phyloP scores from a whole-genome alignment of 441 rosid genomes.

The Eruca vesicaria region DNA sequence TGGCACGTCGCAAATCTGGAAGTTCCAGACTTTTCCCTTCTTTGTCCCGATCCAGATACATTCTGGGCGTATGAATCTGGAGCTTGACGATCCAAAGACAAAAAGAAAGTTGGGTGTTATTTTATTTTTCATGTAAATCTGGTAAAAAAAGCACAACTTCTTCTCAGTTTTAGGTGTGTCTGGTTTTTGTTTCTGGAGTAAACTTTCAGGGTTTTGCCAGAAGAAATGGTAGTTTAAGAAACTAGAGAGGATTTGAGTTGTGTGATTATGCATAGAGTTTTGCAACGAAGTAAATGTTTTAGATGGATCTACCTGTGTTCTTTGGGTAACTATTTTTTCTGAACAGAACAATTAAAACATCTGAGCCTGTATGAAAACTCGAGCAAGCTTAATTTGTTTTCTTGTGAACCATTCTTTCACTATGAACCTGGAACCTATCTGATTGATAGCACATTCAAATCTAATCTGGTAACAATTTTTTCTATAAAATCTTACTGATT shows the following conservation, averaged over 20 bases:
- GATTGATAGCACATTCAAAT: not conserved
- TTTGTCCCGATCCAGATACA: slow-evolving; percentile 82
- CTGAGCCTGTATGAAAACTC: no score
- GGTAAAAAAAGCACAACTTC: slow-evolving; percentile 1
- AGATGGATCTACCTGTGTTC: not conserved
- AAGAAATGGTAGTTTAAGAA: slow-evolving; percentile 18
- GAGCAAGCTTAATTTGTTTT: no score
- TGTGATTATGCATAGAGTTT: slow-evolving; percentile 13
- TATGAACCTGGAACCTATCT: not conserved
- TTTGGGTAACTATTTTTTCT: not conserved
- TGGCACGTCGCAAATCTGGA: slow-evolving; percentile 96
- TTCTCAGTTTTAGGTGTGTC: slow-evolving; percentile 15
- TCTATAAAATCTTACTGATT: not conserved
- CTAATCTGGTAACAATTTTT: not conserved
- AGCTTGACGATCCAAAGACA: slow-evolving; percentile 40
- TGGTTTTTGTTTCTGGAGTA: slow-evolving; percentile 5
- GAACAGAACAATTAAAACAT: not conserved
- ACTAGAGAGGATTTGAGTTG: slow-evolving; percentile 3
- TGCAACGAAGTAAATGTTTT: slow-evolving; percentile 1
- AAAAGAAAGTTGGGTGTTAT: not conserved
- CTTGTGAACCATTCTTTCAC: no score
- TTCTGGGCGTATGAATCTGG: slow-evolving; percentile 89
- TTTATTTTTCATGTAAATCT: slow-evolving; percentile 25
- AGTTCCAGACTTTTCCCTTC: slow-evolving; percentile 75
- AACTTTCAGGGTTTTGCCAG: slow-evolving; percentile 10